A percentile compares a stretch with the other conserved stretches of the same genome.
Conservation (phyloP, 1,139 yeast species). For the Pichia sp. region DNA sequence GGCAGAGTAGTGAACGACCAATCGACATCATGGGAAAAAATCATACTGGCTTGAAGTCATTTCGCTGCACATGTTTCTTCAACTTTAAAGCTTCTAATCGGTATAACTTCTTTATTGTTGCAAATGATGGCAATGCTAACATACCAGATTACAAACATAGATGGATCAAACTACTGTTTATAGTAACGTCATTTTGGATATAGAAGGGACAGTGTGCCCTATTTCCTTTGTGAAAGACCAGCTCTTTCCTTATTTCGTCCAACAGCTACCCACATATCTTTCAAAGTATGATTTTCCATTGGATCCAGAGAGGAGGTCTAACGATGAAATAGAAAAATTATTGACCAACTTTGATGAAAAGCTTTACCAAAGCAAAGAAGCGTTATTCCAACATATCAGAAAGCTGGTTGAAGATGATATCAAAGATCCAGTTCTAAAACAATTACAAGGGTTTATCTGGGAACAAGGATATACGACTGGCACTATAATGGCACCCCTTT, state of each 20-base stretch:
- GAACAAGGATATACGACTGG: constrained; percentile 70
- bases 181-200: constrained; percentile 52
- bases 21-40: too few relatives aligned
- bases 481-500: constrained; percentile 72
- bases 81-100: too few relatives aligned
- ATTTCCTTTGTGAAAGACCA: constrained; percentile 78
- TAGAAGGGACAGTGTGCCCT: constrained; percentile 92
- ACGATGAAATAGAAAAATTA: constrained; percentile 32
- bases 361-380: constrained; percentile 6
- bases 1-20: too few relatives aligned
- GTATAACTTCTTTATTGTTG: too few relatives aligned
- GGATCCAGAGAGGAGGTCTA: constrained; percentile 3
- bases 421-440: constrained; percentile 73
- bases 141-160: not conserved
- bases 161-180: constrained; percentile 11
- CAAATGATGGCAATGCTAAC: not conserved
- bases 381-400: constrained; percentile 41
- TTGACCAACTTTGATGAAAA: constrained; percentile 44
- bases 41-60: too few relatives aligned
- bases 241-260: constrained; percentile 48
- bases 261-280: constrained; percentile 33
- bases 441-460: constrained; percentile 85
- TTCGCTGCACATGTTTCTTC: too few relatives aligned
- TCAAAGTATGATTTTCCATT: constrained; percentile 37
- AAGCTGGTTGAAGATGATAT: constrained; percentile 60